These are phyloP conservation scores for Colletotrichum melonis DNA, from an alignment of 2,329 filamentous ascomycete species.

Conservation along the genomic window DNA sequence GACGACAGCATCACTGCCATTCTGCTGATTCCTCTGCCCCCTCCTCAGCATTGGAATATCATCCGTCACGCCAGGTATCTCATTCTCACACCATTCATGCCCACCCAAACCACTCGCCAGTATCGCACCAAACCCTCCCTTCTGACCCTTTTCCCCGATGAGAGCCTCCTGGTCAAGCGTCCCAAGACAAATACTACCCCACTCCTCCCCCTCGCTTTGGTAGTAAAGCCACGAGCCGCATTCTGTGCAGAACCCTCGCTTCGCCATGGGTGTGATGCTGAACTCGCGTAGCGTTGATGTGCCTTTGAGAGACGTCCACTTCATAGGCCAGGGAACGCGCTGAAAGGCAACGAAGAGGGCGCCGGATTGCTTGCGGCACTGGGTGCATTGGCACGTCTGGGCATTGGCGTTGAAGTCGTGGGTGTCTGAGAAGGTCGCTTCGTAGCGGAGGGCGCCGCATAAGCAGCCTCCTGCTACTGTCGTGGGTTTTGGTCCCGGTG, in stretches of 20 bases:
- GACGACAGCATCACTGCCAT: background rate
- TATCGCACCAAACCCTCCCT: slow-evolving; percentile 47
- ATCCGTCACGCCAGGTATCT: slow-evolving; percentile 62
- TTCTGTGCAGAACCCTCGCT: slow-evolving; percentile 59
- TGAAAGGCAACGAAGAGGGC: slow-evolving; percentile 57
- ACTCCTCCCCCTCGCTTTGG: slow-evolving; percentile 45
- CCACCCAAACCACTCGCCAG: slow-evolving; percentile 49
- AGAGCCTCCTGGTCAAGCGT: slow-evolving; percentile 58
- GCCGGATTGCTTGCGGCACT: slow-evolving; percentile 65
- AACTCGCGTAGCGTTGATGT: slow-evolving; percentile 50
- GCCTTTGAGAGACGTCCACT: slow-evolving; percentile 43
- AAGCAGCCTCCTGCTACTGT: slow-evolving; percentile 63
- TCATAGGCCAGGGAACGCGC: slow-evolving; percentile 49
- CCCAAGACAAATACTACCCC: slow-evolving; percentile 53
- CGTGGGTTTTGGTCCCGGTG: slow-evolving; percentile 40
- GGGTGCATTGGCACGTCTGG: slow-evolving; percentile 64
- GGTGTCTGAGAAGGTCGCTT: slow-evolving; percentile 55
- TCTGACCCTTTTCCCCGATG: slow-evolving; percentile 28
- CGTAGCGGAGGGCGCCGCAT: slow-evolving; percentile 61
- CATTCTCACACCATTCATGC: slow-evolving; percentile 56
- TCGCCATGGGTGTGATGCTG: slow-evolving; percentile 50
- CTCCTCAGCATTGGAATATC: slow-evolving; percentile 40
- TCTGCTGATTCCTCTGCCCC: background rate
- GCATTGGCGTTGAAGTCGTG: slow-evolving; percentile 58
- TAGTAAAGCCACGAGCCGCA: slow-evolving; percentile 64